Conservation (phyloP, 305 asterid species). For the Striga hermonthica region DNA sequence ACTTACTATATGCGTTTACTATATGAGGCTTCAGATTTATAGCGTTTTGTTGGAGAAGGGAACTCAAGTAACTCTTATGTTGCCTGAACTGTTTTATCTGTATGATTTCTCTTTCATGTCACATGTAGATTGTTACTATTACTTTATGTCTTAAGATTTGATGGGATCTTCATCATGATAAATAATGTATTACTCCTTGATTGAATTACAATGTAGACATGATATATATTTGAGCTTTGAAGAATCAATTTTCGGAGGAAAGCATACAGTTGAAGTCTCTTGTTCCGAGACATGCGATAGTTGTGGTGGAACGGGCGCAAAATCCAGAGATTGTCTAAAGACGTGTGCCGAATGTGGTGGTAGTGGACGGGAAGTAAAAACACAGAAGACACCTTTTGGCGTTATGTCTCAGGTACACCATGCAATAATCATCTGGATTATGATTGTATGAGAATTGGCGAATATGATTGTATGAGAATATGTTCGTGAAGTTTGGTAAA, state of each 20-base stretch:
- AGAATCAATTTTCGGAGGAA: slow-evolving; percentile 79
- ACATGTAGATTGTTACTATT: slow-evolving; percentile 9
- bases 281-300: slow-evolving; percentile 62
- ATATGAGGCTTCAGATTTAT: slow-evolving; percentile 20
- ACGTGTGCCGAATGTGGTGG: slow-evolving; percentile 76
- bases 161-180: slow-evolving; percentile 16
- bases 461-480: slow-evolving; percentile 24
- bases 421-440: slow-evolving; percentile 19
- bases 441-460: slow-evolving; percentile 16
- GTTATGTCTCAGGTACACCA: slow-evolving; percentile 79
- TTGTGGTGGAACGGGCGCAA: slow-evolving; percentile 91
- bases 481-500: slow-evolving; percentile 9
- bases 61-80: slow-evolving; percentile 13
- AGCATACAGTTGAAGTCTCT: slow-evolving; percentile 63
- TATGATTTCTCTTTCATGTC: slow-evolving; percentile 9
- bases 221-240: slow-evolving; percentile 76
- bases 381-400: slow-evolving; percentile 88
- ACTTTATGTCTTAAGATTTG: slow-evolving; percentile 21
- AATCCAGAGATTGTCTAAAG: slow-evolving; percentile 60
- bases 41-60: slow-evolving; percentile 24
- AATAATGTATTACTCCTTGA: slow-evolving; percentile 26
- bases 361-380: slow-evolving; percentile 66
- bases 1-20: slow-evolving; percentile 15
- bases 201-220: slow-evolving; percentile 43
- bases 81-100: slow-evolving; percentile 8